phyloP scores from a whole-genome alignment of 345 rosid genomes.

The Laguncularia racemosa region DNA sequence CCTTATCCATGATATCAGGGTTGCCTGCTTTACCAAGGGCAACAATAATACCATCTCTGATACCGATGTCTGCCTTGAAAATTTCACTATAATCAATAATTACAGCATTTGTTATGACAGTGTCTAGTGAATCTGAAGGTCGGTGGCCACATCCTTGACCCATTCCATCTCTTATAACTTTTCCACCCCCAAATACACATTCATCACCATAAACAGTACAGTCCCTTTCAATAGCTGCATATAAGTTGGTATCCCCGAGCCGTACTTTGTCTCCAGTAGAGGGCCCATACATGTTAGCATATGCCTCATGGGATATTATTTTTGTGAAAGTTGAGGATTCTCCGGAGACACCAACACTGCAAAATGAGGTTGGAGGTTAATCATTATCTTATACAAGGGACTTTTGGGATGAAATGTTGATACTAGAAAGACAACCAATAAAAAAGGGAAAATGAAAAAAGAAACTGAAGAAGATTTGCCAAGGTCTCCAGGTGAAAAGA shows the following conservation, averaged over 20 bases:
- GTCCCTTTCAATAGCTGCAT: slow-evolving; percentile 81
- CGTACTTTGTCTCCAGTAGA: slow-evolving; percentile 83
- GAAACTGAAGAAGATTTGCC: no score
- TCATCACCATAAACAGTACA: slow-evolving; percentile 85
- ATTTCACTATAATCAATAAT: slow-evolving; percentile 82
- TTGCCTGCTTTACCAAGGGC: slow-evolving; percentile 92
- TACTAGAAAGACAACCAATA: no score
- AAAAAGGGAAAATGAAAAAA: no score
- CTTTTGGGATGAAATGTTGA: no score
- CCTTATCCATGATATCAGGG: slow-evolving; percentile 72
- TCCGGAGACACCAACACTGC: slow-evolving; percentile 69
- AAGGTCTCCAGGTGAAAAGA: background rate
- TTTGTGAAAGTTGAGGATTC: slow-evolving; percentile 46
- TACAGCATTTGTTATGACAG: slow-evolving; percentile 78
- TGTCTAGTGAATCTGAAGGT: slow-evolving; percentile 51
- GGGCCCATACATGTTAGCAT: slow-evolving; percentile 92
- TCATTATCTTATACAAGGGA: no score
- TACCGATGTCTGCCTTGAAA: slow-evolving; percentile 89
- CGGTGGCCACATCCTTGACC: slow-evolving; percentile 64
- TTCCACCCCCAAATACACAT: slow-evolving; percentile 97
- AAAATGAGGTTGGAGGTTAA: slow-evolving; percentile 16
- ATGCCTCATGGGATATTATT: slow-evolving; percentile 49
- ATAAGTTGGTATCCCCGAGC: slow-evolving; percentile 84
- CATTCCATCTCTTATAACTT: slow-evolving; percentile 97
- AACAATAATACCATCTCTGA: slow-evolving; percentile 51